A percentile compares a stretch with the other conserved stretches of the same genome.
Conservation (phyloP, 305 asterid genomes). For the Solanum chacoense region DNA sequence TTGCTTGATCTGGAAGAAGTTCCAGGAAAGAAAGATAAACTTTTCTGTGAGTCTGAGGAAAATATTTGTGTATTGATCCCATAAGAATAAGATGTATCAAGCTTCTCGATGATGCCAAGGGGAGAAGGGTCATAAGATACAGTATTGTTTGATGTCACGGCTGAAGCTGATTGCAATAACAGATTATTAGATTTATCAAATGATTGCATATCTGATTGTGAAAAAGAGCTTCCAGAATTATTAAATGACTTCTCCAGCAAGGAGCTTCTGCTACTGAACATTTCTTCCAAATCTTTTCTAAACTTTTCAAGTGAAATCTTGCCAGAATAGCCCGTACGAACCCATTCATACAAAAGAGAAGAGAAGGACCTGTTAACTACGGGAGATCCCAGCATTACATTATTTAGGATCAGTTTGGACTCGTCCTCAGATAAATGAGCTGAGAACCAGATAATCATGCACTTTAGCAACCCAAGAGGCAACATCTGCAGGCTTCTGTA, state of each 20-base stretch:
- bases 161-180: conserved; percentile 16
- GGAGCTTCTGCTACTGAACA: conserved; percentile 43
- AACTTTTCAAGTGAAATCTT: conserved; percentile 51
- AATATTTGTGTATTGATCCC: conserved; percentile 25
- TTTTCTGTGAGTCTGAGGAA: conserved; percentile 37
- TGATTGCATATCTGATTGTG: conserved; percentile 5
- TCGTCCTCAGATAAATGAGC: conserved; percentile 47
- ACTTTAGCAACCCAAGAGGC: conserved; percentile 64
- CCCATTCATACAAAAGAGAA: conserved; percentile 51
- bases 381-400: conserved; percentile 37
- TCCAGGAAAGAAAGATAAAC: conserved; percentile 22
- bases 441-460: conserved; percentile 57
- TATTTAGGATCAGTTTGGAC: conserved; percentile 28
- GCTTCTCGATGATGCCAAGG: conserved; percentile 19
- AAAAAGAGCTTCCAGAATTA: conserved; percentile 14
- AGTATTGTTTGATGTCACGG: conserved; percentile 7
- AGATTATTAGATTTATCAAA: neutral
- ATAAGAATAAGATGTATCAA: conserved; percentile 10
- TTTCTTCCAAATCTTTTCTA: conserved; percentile 41
- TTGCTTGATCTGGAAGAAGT: conserved; percentile 22
- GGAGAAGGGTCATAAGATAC: conserved; percentile 31
- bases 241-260: conserved; percentile 35
- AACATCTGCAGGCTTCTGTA: conserved; percentile 48
- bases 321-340: conserved; percentile 56
- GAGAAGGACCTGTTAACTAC: conserved; percentile 30